Evolutionary conservation across 2,329 filamentous ascomycete species (phyloP), one percentile per base, ranked within the genome.

Genomic region (Beauveria sp.): DNA sequence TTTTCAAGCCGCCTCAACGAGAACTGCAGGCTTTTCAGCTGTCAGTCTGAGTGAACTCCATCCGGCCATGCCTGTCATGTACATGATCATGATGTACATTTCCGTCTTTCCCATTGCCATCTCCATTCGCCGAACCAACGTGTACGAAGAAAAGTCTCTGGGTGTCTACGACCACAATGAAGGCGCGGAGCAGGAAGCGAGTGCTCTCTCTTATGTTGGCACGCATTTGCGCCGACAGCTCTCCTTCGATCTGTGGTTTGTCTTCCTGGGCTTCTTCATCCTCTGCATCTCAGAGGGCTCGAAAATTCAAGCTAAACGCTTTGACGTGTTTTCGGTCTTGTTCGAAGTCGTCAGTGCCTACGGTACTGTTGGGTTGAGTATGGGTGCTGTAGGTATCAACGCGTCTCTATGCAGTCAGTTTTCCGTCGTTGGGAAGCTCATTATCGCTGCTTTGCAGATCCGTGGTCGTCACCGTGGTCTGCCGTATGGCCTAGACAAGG

Each of bases 21-120:
- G 95, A 71, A 98, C 95, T 0, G 93, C 95, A 3, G 93, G 95
- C 0, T 96, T 97, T 70, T 82, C 89, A 1, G 90, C 89, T 34
- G 84, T 98, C 67, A 91, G 88, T 71, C 77, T 98, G 45, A 79
- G 89, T 1, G 77, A 83, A 0, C 79, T 99, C 2, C 93, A 98
- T 67, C 93, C 95, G 1, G 95, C 90, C 3, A 91, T 97, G 62
- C 93, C 96, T 69, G 91, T 96, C 16, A 91, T 92, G 26, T 98
- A 97, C 76, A 80, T 98, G 75, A 88, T 98, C 74, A 98, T 98
- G 95, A 98, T 98, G 95, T 98, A 98, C 75, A 96, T 98, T 65
- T 96, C 93, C 62, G 90, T 97, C 63, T 96, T 96, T 68, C 93
- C 93, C 5, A 96, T 98, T 68, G 93, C 95, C 71, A 98, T 98